Percentiles rank a stretch among this genome's conserved stretches.
These are phyloP conservation scores for Venturiaceae sp. DNA, from an alignment of 2,329 filamentous ascomycete genomes.

Conservation along the genomic window DNA sequence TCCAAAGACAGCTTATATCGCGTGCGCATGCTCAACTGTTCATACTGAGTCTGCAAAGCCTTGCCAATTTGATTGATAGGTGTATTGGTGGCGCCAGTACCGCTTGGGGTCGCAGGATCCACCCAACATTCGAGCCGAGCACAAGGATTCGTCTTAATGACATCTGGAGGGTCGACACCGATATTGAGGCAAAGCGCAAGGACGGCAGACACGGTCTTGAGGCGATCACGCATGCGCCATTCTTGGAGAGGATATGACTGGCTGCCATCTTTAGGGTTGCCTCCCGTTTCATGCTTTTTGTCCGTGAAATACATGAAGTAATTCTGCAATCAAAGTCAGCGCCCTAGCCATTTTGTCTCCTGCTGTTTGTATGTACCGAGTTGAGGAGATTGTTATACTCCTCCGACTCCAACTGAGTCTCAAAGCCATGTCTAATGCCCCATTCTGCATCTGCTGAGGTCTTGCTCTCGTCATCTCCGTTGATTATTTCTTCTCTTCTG, in stretches of 20 bases:
- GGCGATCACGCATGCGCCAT: slow-evolving; percentile 92
- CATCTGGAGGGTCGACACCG: slow-evolving; percentile 92
- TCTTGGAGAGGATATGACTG: slow-evolving; percentile 60
- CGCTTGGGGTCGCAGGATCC: slow-evolving; percentile 47
- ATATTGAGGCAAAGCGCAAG: slow-evolving; percentile 94
- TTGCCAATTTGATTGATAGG: slow-evolving; percentile 93
- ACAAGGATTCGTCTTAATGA: slow-evolving; percentile 88
- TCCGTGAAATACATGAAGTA: slow-evolving; percentile 99
- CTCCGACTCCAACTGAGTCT: slow-evolving; percentile 83
- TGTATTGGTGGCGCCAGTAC: slow-evolving; percentile 57
- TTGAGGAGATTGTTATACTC: slow-evolving; percentile 72
- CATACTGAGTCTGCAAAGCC: slow-evolving; percentile 90
- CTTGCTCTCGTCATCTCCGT: slow-evolving; percentile 18
- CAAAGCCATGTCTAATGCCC: slow-evolving; percentile 74
- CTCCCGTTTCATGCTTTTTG: slow-evolving; percentile 91
- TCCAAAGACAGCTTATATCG: slow-evolving; percentile 96
- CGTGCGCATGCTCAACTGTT: slow-evolving; percentile 89
- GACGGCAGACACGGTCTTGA: slow-evolving; percentile 94
- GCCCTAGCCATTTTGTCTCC: not conserved
- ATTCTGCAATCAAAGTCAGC: slow-evolving; percentile 45
- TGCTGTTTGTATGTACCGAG: not conserved
- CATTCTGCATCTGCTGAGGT: slow-evolving; percentile 41
- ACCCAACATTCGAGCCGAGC: slow-evolving; percentile 96
- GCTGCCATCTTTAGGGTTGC: slow-evolving; percentile 60
- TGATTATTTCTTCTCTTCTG: slow-evolving; percentile 17